Conservation (phyloP, 495 filamentous ascomycete genomes). For the Neurospora sp. region DNA sequence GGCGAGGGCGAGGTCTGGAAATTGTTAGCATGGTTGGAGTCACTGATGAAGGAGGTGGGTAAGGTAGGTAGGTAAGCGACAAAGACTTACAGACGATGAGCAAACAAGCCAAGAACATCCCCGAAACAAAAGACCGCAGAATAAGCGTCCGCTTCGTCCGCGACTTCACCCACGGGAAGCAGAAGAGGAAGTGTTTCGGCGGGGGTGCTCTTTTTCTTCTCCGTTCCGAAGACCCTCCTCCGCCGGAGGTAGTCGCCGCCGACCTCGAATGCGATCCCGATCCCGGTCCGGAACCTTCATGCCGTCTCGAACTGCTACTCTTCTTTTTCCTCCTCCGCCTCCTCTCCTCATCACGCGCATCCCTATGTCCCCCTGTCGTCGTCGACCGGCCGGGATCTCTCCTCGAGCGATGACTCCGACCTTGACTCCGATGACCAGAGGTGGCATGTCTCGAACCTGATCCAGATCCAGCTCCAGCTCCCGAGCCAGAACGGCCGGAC, state of each 20-base stretch:
- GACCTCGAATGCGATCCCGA: background rate
- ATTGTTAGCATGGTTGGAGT: conserved; percentile 2
- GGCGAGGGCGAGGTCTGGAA: conserved; percentile 56
- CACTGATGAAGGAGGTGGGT: no score
- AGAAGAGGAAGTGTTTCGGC: conserved; percentile 36
- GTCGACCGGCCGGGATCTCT: background rate
- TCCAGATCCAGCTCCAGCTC: background rate
- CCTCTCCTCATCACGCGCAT: background rate
- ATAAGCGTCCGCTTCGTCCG: conserved; percentile 44
- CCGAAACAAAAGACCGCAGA: conserved; percentile 47
- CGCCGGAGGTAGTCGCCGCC: background rate
- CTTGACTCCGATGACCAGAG: background rate
- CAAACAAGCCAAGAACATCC: conserved; percentile 41
- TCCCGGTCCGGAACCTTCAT: background rate
- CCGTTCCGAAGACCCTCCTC: background rate
- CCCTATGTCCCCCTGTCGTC: background rate
- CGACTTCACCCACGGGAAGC: conserved; percentile 44
- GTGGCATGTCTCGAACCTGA: background rate
- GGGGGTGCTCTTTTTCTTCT: conserved; percentile 6
- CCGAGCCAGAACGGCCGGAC: background rate
- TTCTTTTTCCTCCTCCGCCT: conserved; percentile 2
- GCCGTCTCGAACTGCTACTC: background rate
- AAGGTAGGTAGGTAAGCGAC: no score
- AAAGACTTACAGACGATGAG: conserved; percentile 48
- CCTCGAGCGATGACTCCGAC: background rate